Base-by-base conservation (phyloP, 2,329 filamentous ascomycete species). In the Arthrinium phaeospermum region DNA sequence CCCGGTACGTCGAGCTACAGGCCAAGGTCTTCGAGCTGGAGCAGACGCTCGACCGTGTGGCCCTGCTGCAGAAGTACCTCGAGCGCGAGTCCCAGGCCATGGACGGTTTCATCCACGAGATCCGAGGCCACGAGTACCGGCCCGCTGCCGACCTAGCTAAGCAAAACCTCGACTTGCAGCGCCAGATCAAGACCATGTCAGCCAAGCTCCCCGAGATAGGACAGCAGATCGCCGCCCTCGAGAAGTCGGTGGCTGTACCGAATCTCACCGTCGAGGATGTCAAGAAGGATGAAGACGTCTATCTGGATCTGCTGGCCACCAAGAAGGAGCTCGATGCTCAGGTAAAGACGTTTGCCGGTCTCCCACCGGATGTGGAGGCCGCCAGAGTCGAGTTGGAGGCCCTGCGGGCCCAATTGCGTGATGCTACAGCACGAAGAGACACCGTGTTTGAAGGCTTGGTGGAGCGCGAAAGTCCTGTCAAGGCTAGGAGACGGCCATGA, bases 391-490 rank as follows among this genome's bases (percentile, higher is more conserved):
- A 94, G 79, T 86, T 98, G 41, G 92, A 93, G 75, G 84, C 86
- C 44, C 82, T 95, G 61, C 89, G 93, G 73, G 83, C 84, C 1
- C 90, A 94, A 77, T 83, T 97, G 67, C 86, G 87, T 51, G 82
- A 83, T 13, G 82, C 94, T 70, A 91, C 87, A 41, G 86, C 86
- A 75, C 86, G 87, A 76, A 88, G 95, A 71, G 94, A 98, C 80
- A 86, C 84, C 44, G 85, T 94, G 71, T 97, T 97, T 79, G 94
- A 96, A 79, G 88, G 87, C 1, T 80, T 96, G 67, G 90, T 94
- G 2, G 90, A 91, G 76, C 85, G 86, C 53, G 88, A 90, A 78
- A 90, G 88, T 71, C 89, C 89, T 4, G 79, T 81, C 67, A 85
- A 84, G 73, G 72, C 73, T 2, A 82, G 83, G 72, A 87, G 85